Evolutionary conservation across 2,329 filamentous ascomycete genomes (phyloP).

Genomic region (Tympanopsis confertula): DNA sequence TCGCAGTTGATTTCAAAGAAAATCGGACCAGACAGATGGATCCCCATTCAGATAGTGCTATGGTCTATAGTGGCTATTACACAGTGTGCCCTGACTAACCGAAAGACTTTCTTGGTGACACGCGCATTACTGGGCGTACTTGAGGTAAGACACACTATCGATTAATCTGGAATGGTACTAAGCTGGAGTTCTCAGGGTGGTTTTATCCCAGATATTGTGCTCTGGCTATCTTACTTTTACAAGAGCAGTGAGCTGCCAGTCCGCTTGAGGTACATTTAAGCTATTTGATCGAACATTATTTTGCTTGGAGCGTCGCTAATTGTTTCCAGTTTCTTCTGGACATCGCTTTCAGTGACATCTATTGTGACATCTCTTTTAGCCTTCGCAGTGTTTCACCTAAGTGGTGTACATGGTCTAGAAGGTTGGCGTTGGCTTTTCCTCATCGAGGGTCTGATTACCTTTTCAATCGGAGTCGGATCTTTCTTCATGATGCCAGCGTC

Average conservation of each 20-base stretch:
- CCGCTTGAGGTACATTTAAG: conserved; percentile 61
- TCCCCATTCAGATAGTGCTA: conserved; percentile 38
- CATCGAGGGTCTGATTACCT: conserved; percentile 27
- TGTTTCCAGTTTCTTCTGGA: conserved; percentile 22
- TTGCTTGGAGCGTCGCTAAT: conserved; percentile 26
- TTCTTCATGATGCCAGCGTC: conserved; percentile 41
- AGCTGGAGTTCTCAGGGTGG: conserved; percentile 42
- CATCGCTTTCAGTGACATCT: too few species aligned
- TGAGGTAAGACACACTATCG: too few species aligned
- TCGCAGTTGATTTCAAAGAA: conserved; percentile 45
- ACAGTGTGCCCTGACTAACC: conserved; percentile 37
- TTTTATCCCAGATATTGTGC: conserved; percentile 46
- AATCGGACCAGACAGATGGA: conserved; percentile 42
- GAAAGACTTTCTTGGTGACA: conserved; percentile 34
- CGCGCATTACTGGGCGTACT: conserved; percentile 35
- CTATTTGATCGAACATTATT: conserved; percentile 25
- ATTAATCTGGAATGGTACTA: too few species aligned
- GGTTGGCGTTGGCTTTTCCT: conserved; percentile 45
- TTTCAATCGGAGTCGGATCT: conserved; percentile 18
- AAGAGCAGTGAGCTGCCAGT: conserved; percentile 55
- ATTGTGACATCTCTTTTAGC: too few species aligned
- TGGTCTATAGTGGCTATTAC: conserved; percentile 35
- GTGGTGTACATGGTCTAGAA: conserved; percentile 29
- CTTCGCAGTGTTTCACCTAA: too few species aligned
- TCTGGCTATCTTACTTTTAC: conserved; percentile 65